These are phyloP conservation scores for Eimeria sp. DNA, from an alignment of 169 alveolate species.

Conservation along the genomic window DNA sequence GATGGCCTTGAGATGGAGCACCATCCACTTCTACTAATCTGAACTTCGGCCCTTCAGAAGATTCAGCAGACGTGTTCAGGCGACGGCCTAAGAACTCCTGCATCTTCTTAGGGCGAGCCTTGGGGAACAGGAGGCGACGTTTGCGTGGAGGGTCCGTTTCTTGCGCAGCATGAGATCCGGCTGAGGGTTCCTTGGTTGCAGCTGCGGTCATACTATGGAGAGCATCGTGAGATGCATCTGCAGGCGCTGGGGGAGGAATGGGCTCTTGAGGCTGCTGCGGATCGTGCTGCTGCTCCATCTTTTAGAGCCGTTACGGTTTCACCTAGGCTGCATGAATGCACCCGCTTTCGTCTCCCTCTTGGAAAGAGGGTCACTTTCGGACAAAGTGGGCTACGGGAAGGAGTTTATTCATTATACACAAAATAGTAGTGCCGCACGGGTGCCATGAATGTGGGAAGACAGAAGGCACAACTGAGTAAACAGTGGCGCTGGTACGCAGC, in stretches of 20 bases:
- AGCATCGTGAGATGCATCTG: constrained; percentile 17
- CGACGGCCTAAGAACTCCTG: constrained; percentile 66
- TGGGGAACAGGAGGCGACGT: constrained; percentile 75
- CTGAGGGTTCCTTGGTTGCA: constrained; percentile 1
- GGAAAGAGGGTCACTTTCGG: background rate
- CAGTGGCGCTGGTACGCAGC: background rate
- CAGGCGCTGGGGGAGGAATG: background rate
- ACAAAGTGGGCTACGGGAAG: too few species aligned
- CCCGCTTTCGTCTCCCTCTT: constrained; percentile 3
- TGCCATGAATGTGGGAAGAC: background rate
- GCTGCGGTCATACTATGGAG: background rate
- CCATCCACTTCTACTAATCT: background rate
- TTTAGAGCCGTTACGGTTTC: background rate
- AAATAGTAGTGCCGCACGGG: background rate
- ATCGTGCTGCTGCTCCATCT: constrained; percentile 46
- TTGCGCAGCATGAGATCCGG: background rate
- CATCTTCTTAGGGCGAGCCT: constrained; percentile 83
- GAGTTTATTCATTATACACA: background rate
- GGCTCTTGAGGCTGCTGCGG: constrained; percentile 45
- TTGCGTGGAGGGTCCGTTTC: constrained; percentile 75
- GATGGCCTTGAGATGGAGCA: background rate
- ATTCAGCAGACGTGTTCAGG: constrained; percentile 16
- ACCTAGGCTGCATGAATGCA: background rate
- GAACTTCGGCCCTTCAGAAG: background rate
- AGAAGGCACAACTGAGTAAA: background rate